Base-by-base conservation (phyloP, 2,329 filamentous ascomycete species). In the Chaetomiaceae sp. region DNA sequence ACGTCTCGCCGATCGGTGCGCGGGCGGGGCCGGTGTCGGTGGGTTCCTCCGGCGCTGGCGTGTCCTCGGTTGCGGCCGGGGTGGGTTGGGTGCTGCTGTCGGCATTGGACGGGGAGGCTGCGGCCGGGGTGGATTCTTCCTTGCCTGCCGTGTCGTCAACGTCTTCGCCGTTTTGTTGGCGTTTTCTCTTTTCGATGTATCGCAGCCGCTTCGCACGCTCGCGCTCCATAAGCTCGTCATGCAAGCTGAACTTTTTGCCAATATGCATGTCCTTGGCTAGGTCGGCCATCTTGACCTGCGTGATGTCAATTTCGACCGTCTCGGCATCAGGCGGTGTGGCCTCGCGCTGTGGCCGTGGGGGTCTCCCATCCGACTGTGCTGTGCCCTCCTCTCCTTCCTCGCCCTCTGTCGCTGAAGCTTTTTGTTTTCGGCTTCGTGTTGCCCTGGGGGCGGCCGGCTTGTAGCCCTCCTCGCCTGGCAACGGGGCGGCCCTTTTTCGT, bases 231-330 rank as follows among this genome's bases (percentile, higher is more conserved):
- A 93, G 83, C 61, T 86, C 82, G 60, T 83, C 81, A 58, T 89
- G 86, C 3, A 84, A 78, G 61, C 83, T 84, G 50, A 89, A 91
- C 53, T 85, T 83, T 65, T 86, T 87, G 51, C 88, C 88, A 50
- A 85, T 84, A 19, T 77, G 76, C 46, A 86, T 71, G 61, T 89
- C 85, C 55, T 77, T 80, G 44, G 82, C 87, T 3, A 93, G 69
- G 51, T 89, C 85, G 38, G 76, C 78, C 82, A 93, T 89, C 48
- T 81, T 87, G 21, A 87, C 76, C 3, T 76, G 77, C 20, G 78
- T 77, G 19, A 81, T 73, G 62, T 90, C 85, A 48, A 92, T 83
- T 55, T 77, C 66, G 51, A 78, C 74, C 20, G 69, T 66, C 60
- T 86, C 83, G 3, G 82, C 79, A 57, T 84, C 79, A 47, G 85